Evolutionary conservation across 306 rosid genomes (phyloP), one percentile per base, ranked within the genome.

Genomic region (Hippophae gyantsensis): DNA sequence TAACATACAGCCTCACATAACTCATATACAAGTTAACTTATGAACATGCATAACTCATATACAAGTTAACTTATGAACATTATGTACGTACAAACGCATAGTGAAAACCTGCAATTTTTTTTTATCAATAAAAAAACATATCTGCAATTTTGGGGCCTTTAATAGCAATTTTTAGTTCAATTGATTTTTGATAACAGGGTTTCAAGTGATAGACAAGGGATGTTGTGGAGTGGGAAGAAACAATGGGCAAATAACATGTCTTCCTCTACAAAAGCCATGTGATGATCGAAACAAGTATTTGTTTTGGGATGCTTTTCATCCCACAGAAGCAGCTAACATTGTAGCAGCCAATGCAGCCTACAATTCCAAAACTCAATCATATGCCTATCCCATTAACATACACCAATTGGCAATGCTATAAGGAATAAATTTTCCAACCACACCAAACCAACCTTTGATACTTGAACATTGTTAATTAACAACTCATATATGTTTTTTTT

Each of bases 291-390:
- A 42, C 1, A 81, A 84, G 57, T 82, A 92, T 81, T 69, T 87
- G 67, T 92, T 85, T 50, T 92, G 93, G 99, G 99, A 85, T 69
- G 88, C 99, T 10, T 92, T 92, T 58, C 95, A 92, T 73, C 95
- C 96, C 2, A 88, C 96, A 6, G 96, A 88, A 51, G 7, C 46
- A 42, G 96, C 96, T 13, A 92, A 92, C 65, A 68, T 78, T 26
- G 51, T 75, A 10, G 50, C 85, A 7, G 96, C 89, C 18, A 78
- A 73, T 70, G 70, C 78, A 13, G 45, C 89, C 1, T 85, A 71
- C 62, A 67, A 18, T 51, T 74, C 87, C 58, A 66, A 62, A 49
- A 7, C 80, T 42, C 51, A 48, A 38, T 67, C 95, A 10, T 92
- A 81, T 69, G 67, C 93, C 14, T 76, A 72, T 69, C 98, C 98